Percentiles rank a stretch among this genome's conserved stretches.
These are phyloP conservation scores for Geotrichum fermentans DNA, from an alignment of 1,139 yeast species.

Conservation along the genomic window DNA sequence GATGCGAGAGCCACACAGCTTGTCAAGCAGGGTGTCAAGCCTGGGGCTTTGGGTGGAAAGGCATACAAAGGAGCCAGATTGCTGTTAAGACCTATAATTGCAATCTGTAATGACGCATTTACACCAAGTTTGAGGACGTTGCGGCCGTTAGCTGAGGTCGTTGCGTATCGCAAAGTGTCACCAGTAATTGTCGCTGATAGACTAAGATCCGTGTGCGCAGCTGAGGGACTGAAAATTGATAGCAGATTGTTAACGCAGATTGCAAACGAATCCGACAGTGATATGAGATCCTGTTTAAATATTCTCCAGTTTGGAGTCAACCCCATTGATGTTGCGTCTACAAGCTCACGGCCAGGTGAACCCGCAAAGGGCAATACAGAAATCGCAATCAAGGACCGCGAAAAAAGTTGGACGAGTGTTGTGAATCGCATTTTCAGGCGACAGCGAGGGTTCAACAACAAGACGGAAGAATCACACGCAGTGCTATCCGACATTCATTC, in stretches of 20 bases:
- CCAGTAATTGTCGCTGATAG: slow-evolving; percentile 47
- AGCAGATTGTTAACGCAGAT: slow-evolving; percentile 48
- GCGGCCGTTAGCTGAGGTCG: slow-evolving; percentile 66
- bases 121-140: slow-evolving; percentile 67
- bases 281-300: slow-evolving; percentile 80
- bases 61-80: slow-evolving; percentile 37
- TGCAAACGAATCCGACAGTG: slow-evolving; percentile 72
- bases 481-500: slow-evolving; percentile 43
- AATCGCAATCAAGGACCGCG: slow-evolving; percentile 26
- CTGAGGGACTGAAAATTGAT: slow-evolving; percentile 42
- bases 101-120: slow-evolving; percentile 85
- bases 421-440: slow-evolving; percentile 30
- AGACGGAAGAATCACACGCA: slow-evolving; percentile 11
- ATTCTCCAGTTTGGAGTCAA: slow-evolving; percentile 64
- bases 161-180: slow-evolving; percentile 59
- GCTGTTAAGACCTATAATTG: slow-evolving; percentile 78
- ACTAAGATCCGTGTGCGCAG: slow-evolving; percentile 47
- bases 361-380: slow-evolving; percentile 15
- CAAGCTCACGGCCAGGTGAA: not conserved
- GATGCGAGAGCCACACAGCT: slow-evolving; percentile 46
- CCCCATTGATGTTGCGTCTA: slow-evolving; percentile 14
- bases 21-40: not conserved
- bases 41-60: slow-evolving; percentile 5
- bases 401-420: slow-evolving; percentile 27
- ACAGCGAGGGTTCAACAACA: slow-evolving; percentile 44